phyloP scores from a whole-genome alignment of 2,329 filamentous ascomycete species.

The Westerdykella ornata region DNA sequence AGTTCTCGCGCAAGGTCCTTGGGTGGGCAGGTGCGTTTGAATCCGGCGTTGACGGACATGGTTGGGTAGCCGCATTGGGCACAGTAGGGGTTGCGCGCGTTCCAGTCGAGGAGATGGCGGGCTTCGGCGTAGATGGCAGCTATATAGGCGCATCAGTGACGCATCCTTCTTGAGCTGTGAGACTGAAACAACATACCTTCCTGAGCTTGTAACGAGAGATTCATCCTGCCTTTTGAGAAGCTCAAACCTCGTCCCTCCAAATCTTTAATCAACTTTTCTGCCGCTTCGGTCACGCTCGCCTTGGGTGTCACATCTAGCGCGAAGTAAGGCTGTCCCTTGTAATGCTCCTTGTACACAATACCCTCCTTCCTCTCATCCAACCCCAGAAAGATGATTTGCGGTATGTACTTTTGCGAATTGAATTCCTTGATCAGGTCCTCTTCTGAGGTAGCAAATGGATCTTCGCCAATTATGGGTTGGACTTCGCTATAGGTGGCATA shows the following conservation, averaged over 20 bases:
- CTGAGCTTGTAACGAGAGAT: conserved; percentile 54
- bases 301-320: conserved; percentile 80
- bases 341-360: conserved; percentile 59
- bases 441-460: conserved; percentile 66
- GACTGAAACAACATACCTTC: conserved; percentile 47
- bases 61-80: conserved; percentile 80
- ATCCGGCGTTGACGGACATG: conserved; percentile 69
- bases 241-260: conserved; percentile 56
- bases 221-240: conserved; percentile 61
- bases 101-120: conserved; percentile 88
- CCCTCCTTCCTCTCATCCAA: conserved; percentile 60
- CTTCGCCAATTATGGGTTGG: conserved; percentile 59
- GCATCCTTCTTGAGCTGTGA: neutral
- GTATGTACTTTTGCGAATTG: conserved; percentile 61
- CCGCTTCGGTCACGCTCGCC: conserved; percentile 55
- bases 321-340: conserved; percentile 77
- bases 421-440: conserved; percentile 65
- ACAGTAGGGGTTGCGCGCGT: conserved; percentile 85
- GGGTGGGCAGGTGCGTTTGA: conserved; percentile 72
- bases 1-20: conserved; percentile 52
- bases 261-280: conserved; percentile 53
- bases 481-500: conserved; percentile 66
- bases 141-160: conserved; percentile 30
- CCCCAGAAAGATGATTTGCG: conserved; percentile 78
- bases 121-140: conserved; percentile 89